Evolutionary conservation across 345 rosid genomes (phyloP).

Genomic region (Iberis pinnata): DNA sequence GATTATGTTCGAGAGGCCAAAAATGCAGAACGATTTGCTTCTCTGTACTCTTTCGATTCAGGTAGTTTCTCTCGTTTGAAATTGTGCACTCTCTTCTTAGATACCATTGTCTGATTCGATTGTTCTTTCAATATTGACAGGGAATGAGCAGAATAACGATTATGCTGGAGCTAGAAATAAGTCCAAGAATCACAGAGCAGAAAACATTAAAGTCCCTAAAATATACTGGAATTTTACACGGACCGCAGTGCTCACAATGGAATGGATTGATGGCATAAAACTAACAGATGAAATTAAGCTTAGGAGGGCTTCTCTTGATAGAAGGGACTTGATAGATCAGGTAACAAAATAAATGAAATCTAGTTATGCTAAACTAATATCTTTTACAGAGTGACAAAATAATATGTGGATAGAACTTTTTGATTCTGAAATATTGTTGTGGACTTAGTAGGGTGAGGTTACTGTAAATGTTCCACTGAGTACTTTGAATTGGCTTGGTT

Average conservation of each 20-base stretch:
- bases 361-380: neutral
- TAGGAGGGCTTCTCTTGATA: slow-evolving; percentile 51
- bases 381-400: slow-evolving; percentile 5
- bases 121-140: slow-evolving; percentile 30
- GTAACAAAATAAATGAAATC: slow-evolving; percentile 31
- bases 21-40: slow-evolving; percentile 93
- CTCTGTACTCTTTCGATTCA: slow-evolving; percentile 51
- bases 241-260: slow-evolving; percentile 89
- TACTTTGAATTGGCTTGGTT: slow-evolving; percentile 11
- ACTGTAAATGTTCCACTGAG: slow-evolving; percentile 12
- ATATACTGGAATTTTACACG: slow-evolving; percentile 79
- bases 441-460: slow-evolving; percentile 12
- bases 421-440: neutral
- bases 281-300: slow-evolving; percentile 67
- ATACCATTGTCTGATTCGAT: neutral
- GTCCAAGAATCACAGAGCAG: slow-evolving; percentile 33
- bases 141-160: slow-evolving; percentile 31
- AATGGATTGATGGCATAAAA: slow-evolving; percentile 95
- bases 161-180: slow-evolving; percentile 28
- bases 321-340: slow-evolving; percentile 77
- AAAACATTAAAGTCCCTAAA: slow-evolving; percentile 74
- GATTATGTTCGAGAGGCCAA: slow-evolving; percentile 80
- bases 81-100: slow-evolving; percentile 7
- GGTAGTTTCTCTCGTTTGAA: slow-evolving; percentile 38
- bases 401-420: neutral